A percentile compares a stretch with the other conserved stretches of the same genome.
These are phyloP conservation scores for Neofusicoccum sp. DNA, from an alignment of 2,329 filamentous ascomycete genomes.

Conservation along the genomic window DNA sequence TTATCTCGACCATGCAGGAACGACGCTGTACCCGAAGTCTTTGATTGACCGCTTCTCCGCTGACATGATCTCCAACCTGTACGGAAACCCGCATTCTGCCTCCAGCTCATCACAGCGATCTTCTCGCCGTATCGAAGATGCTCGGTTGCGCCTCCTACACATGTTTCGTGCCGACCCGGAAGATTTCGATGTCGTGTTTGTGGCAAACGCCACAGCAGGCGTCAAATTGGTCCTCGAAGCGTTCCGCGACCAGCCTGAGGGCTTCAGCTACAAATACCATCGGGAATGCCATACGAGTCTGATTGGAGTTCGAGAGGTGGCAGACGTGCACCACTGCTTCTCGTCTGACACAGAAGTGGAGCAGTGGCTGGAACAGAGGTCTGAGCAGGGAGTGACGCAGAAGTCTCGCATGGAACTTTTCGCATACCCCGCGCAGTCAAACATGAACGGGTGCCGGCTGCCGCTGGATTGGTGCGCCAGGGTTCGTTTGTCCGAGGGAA, in stretches of 20 bases:
- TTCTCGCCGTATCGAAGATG: slow-evolving; percentile 73
- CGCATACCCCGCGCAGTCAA: slow-evolving; percentile 88
- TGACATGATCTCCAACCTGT: slow-evolving; percentile 78
- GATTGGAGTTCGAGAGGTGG: slow-evolving; percentile 75
- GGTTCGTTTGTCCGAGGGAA: slow-evolving; percentile 36
- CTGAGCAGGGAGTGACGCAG: slow-evolving; percentile 25
- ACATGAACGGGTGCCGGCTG: slow-evolving; percentile 81
- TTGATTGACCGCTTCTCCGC: slow-evolving; percentile 76
- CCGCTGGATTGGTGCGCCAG: slow-evolving; percentile 68
- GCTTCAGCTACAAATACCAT: slow-evolving; percentile 84
- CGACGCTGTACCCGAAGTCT: slow-evolving; percentile 79
- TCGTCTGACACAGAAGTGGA: slow-evolving; percentile 64
- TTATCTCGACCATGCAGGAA: slow-evolving; percentile 95
- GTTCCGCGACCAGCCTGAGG: slow-evolving; percentile 67
- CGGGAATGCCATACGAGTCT: slow-evolving; percentile 83
- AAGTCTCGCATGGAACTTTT: slow-evolving; percentile 56
- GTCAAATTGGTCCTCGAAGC: slow-evolving; percentile 85
- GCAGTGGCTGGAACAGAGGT: slow-evolving; percentile 59
- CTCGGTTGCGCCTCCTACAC: slow-evolving; percentile 68
- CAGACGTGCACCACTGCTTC: slow-evolving; percentile 67
- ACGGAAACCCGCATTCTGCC: slow-evolving; percentile 90
- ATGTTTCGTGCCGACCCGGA: slow-evolving; percentile 83
- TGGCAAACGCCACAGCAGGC: slow-evolving; percentile 87
- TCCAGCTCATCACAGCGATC: slow-evolving; percentile 79
- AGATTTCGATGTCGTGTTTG: slow-evolving; percentile 86